Base-by-base conservation (phyloP, 2,329 filamentous ascomycete genomes). In the Lojkania enalia region DNA sequence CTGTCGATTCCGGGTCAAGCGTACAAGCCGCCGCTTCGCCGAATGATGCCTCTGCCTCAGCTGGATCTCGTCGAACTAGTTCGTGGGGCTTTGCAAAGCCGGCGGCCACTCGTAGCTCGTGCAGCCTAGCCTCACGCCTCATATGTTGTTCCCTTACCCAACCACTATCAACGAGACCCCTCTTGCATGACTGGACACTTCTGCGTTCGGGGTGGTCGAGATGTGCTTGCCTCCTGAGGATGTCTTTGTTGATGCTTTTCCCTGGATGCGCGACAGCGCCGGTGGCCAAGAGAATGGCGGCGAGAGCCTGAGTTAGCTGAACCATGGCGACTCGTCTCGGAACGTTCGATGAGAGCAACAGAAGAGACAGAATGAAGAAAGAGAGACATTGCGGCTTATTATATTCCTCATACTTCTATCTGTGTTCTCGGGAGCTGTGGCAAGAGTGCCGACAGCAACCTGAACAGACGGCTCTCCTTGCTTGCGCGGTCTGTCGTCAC, bases 181-280 rank as follows among this genome's bases (percentile, higher is more conserved):
- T 55, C 46, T 64, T 66, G 51, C 63, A 66, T 36, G 50, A 52
- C 16, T 55, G 47, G 3, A 77, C 62, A 31, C 39, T 70, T 20
- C 71, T 66, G 37, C 70, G 60, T 31, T 63, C 55, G 3, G 72
- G 67, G 32, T 73, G 69, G 7, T 66, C 66, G 44, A 61, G 58
- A 52, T 70, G 62, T 23, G 61, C 59, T 39, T 62, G 56, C 18
- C 63, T 51, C 23, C 61, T 57, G 19, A 60, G 30, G 12, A 66
- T 59, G 11, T 66, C 61, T 42, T 48, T 60, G 51, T 66, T 62
- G 37, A 44, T 54, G 43, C 74, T 70, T 36, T 71, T 69, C 9
- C 71, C 71, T 0, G 71, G 71, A 44, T 74, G 72, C 16, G 71
- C 70, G 35, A 62, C 32, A 16, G 51, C 58, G 11, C 54, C 49